Evolutionary conservation across 2,329 filamentous ascomycete genomes (phyloP).

Genomic region (Talaromyces marneffei): DNA sequence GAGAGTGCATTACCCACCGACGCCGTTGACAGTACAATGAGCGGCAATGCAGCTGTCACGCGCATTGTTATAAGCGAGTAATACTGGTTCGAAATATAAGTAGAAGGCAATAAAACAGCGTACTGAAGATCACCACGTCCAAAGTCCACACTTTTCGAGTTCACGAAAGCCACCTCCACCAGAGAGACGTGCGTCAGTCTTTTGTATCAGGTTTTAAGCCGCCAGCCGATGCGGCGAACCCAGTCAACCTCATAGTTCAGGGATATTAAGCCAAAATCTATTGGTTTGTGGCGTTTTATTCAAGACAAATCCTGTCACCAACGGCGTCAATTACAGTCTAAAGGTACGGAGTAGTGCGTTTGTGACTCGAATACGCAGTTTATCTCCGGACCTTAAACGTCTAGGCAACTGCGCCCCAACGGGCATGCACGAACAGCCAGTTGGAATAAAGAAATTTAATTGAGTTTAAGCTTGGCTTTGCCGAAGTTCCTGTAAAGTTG

Average conservation of each 20-base stretch:
- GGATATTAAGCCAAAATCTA: background rate
- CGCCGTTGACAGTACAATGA: background rate
- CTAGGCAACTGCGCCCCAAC: background rate
- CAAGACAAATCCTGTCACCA: background rate
- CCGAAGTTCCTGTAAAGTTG: background rate
- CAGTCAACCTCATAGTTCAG: background rate
- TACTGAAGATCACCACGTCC: background rate
- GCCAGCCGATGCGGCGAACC: background rate
- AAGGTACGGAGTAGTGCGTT: too few species aligned
- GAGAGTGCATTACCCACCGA: constrained; percentile 1
- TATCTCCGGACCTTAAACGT: background rate
- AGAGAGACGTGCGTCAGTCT: background rate
- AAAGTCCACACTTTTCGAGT: background rate
- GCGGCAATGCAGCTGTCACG: background rate
- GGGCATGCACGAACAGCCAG: background rate
- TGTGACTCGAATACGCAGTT: background rate
- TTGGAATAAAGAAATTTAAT: background rate
- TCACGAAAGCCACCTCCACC: background rate
- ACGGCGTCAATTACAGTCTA: too few species aligned
- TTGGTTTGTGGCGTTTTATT: background rate
- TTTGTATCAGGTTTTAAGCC: background rate
- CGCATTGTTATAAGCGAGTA: background rate
- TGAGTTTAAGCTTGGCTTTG: background rate
- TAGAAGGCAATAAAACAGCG: background rate
- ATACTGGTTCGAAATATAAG: background rate